A percentile compares a stretch with the other conserved stretches of the same genome.
Conservation (phyloP, 306 rosid genomes). For the Casuarina equisetifolia region DNA sequence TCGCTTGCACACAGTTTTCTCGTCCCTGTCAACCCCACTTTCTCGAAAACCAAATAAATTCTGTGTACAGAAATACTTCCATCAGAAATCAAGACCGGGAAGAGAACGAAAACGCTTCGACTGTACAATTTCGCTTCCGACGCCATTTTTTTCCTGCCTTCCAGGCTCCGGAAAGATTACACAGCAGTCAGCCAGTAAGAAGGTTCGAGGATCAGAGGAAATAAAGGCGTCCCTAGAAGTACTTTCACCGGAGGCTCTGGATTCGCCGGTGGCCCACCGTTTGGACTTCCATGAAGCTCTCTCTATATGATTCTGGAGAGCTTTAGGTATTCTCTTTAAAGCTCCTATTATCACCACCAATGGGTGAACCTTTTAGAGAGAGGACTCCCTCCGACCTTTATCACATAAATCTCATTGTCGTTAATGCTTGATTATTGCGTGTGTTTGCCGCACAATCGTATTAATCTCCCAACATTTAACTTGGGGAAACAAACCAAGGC, state of each 20-base stretch:
- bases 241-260: background rate
- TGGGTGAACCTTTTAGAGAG: too few species aligned
- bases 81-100: background rate
- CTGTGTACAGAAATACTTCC: background rate
- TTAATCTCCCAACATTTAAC: too few species aligned
- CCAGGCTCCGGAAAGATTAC: background rate
- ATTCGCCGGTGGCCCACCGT: too few species aligned
- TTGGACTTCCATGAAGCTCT: too few species aligned
- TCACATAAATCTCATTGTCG: too few species aligned
- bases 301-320: too few species aligned
- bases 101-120: slow-evolving; percentile 31
- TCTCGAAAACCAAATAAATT: background rate
- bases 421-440: too few species aligned
- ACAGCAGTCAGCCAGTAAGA: background rate
- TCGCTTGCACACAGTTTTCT: background rate
- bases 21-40: background rate
- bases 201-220: background rate
- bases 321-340: too few species aligned
- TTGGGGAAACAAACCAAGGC: background rate
- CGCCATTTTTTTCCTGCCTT: slow-evolving; percentile 17
- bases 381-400: too few species aligned
- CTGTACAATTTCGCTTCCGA: slow-evolving; percentile 21
- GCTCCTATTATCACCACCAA: too few species aligned
- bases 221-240: background rate
- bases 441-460: too few species aligned